phyloP scores from a whole-genome alignment of 768 basidiomycete species.

The Mycena galopus region DNA sequence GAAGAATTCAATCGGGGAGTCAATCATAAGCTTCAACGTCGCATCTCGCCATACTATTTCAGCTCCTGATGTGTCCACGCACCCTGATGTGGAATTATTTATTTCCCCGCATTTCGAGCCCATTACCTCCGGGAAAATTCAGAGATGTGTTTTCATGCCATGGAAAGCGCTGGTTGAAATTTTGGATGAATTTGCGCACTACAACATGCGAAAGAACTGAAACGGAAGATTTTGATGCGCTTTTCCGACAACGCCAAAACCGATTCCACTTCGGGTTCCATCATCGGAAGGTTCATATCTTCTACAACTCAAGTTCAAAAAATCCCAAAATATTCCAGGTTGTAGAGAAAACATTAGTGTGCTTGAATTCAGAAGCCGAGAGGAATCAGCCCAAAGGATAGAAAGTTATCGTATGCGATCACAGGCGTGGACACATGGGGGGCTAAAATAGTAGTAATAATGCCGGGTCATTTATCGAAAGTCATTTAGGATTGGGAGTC shows the following conservation, averaged over 20 bases:
- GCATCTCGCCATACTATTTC: too few species aligned
- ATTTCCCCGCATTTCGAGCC: not conserved
- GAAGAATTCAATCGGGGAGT: too few species aligned
- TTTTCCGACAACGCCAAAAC: slow-evolving; percentile 2
- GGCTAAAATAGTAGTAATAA: not conserved
- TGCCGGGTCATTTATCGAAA: too few species aligned
- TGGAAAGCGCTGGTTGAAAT: not conserved
- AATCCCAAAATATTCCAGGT: not conserved
- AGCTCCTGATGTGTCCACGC: slow-evolving; percentile 3
- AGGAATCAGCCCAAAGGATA: not conserved
- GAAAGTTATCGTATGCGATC: not conserved
- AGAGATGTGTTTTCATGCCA: not conserved
- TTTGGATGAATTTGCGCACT: not conserved
- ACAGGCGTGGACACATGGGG: slow-evolving; percentile 3
- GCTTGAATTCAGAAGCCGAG: not conserved
- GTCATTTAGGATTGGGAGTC: too few species aligned
- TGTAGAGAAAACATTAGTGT: not conserved
- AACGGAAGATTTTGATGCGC: slow-evolving; percentile 1
- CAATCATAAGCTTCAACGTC: too few species aligned
- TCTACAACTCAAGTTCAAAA: not conserved
- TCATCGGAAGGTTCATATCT: not conserved
- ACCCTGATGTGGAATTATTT: slow-evolving; percentile 12
- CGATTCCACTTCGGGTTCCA: slow-evolving; percentile 9
- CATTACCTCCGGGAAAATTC: not conserved
- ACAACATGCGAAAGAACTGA: not conserved